Evolutionary conservation across 1,284 basidiomycete species (phyloP).

Genomic region (Porogramme epimiltina): DNA sequence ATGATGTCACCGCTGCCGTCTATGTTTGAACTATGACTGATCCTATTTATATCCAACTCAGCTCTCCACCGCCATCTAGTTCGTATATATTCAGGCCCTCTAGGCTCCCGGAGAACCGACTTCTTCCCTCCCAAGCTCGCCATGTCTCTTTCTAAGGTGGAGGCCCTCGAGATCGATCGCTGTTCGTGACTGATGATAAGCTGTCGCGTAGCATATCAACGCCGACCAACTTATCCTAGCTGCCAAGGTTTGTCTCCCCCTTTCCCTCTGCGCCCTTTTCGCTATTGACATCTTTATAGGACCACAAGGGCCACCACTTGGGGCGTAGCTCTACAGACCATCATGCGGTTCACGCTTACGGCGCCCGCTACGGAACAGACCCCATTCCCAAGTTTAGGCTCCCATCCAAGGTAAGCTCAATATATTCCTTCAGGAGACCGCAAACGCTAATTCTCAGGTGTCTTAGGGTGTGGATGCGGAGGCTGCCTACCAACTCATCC

Average conservation of each 20-base stretch:
- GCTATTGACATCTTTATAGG: slow-evolving; percentile 29
- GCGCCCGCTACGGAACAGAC: slow-evolving; percentile 62
- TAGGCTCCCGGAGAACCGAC: slow-evolving; percentile 1
- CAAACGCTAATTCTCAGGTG: background rate
- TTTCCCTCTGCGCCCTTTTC: background rate
- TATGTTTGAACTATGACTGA: background rate
- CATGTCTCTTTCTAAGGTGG: slow-evolving; percentile 60
- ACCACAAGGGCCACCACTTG: slow-evolving; percentile 35
- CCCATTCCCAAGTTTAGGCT: slow-evolving; percentile 71
- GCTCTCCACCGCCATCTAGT: too few species aligned
- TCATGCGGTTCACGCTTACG: slow-evolving; percentile 49
- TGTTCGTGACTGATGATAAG: background rate
- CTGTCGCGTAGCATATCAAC: slow-evolving; percentile 56
- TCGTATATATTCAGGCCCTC: slow-evolving; percentile 1
- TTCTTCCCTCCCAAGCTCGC: slow-evolving; percentile 19
- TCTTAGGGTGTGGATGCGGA: slow-evolving; percentile 54
- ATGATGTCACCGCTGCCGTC: slow-evolving; percentile 17
- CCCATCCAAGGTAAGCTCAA: slow-evolving; percentile 47
- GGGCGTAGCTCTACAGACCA: slow-evolving; percentile 40
- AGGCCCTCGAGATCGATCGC: background rate
- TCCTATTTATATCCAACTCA: slow-evolving; percentile 10
- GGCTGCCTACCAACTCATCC: slow-evolving; percentile 79
- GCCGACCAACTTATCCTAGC: slow-evolving; percentile 60
- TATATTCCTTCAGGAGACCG: too few species aligned
- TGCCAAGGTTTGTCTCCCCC: slow-evolving; percentile 45